Base-by-base conservation (phyloP, 2,329 filamentous ascomycete genomes). In the Claviceps purpurea region DNA sequence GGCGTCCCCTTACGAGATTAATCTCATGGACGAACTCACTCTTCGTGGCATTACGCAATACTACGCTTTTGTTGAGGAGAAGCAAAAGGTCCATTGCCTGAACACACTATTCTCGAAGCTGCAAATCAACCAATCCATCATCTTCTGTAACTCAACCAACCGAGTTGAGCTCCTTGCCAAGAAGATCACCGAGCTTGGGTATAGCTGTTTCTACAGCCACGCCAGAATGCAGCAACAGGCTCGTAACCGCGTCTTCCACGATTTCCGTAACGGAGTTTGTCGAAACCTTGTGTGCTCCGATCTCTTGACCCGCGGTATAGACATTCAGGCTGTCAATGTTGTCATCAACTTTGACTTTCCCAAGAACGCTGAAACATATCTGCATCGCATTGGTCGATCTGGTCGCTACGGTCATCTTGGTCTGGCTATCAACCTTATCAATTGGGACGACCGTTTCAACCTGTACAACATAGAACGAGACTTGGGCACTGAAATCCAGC, bases 341-440 rank as follows among this genome's bases (percentile, higher is more conserved):
- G 93, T 98, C 66, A 98, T 98, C 80, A 98, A 98, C 74, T 98
- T 98, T 64, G 93, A 98, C 65, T 98, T 98, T 68, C 93, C 93
- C 51, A 98, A 98, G 75, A 98, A 98, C 63, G 94, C 93, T 16
- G 93, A 98, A 72, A 98, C 93, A 0, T 98, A 98, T 66, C 82
- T 98, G 53, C 93, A 98, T 72, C 89, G 93, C 60, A 98, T 98
- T 66, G 93, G 93, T 75, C 88, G 93, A 65, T 98, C 93, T 50
- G 93, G 93, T 59, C 88, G 93, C 59, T 98, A 95, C 66, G 93
- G 93, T 59, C 93, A 98, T 71, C 78, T 97, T 64, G 93, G 93
- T 78, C 76, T 98, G 59, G 94, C 94, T 57, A 98, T 98, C 66
- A 98, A 98, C 71, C 75, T 98, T 67, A 98, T 98, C 77, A 97